Evolutionary conservation across 2,329 filamentous ascomycete genomes (phyloP).

Genomic region (Mycosphaerella sp.): DNA sequence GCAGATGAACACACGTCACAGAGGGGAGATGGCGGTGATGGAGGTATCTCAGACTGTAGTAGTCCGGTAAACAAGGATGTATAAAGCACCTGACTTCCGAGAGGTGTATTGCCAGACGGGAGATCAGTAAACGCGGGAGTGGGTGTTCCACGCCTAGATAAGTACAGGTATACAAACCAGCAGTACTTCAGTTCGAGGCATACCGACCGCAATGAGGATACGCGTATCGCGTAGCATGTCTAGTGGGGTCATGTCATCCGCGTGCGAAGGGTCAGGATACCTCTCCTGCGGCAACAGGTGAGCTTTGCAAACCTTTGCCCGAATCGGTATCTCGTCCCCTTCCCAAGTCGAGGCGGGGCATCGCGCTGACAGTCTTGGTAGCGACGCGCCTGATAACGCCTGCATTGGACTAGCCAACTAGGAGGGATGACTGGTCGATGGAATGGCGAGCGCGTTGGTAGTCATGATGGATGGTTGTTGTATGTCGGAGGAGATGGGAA

Average conservation of each 20-base stretch:
- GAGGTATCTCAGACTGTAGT: too few relatives aligned
- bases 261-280: constrained; percentile 7
- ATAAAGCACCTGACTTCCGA: too few relatives aligned
- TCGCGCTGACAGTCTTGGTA: neutral
- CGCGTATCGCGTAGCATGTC: constrained; percentile 4
- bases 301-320: constrained; percentile 7
- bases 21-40: too few relatives aligned
- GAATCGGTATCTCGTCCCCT: constrained; percentile 7
- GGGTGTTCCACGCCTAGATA: neutral
- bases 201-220: constrained; percentile 4
- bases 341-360: neutral
- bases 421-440: neutral
- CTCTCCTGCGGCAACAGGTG: neutral
- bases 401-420: neutral
- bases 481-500: neutral
- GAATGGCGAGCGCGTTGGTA: neutral
- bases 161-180: neutral
- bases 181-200: neutral
- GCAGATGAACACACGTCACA: too few relatives aligned
- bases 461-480: neutral
- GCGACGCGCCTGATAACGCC: constrained; percentile 1
- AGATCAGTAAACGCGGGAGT: neutral
- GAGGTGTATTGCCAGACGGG: too few relatives aligned
- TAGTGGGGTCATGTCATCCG: constrained; percentile 6
- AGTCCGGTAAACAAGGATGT: too few relatives aligned